These are phyloP conservation scores for Heracleum sosnowskyi DNA, from an alignment of 129 eudicot genomes.

Conservation along the genomic window DNA sequence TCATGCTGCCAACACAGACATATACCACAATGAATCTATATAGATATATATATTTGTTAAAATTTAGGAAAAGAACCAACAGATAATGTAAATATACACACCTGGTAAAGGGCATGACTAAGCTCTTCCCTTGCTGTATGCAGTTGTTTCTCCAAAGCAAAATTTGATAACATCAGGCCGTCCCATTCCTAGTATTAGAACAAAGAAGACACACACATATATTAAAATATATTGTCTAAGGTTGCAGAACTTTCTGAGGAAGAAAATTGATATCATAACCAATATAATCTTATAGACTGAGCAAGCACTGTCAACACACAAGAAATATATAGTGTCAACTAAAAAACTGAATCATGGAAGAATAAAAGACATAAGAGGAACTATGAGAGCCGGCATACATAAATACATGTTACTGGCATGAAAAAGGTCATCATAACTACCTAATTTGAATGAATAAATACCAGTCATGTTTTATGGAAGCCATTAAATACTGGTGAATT, in stretches of 20 bases:
- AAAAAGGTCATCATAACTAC: neutral
- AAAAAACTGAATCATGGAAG: neutral
- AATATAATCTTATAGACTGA: neutral
- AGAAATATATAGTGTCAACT: neutral
- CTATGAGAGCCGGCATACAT: neutral
- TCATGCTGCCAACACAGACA: slow-evolving; percentile 65
- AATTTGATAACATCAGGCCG: slow-evolving; percentile 86
- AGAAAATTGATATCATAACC: neutral
- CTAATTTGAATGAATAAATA: neutral
- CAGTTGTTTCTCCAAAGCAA: slow-evolving; percentile 90
- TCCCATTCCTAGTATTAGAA: slow-evolving; percentile 80
- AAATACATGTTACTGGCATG: neutral
- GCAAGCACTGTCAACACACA: neutral
- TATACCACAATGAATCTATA: neutral
- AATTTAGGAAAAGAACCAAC: neutral
- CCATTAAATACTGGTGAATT: neutral
- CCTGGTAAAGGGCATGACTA: slow-evolving; percentile 98
- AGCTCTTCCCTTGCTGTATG: slow-evolving; percentile 98
- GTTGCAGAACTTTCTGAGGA: no score
- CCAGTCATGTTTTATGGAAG: neutral
- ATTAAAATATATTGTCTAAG: neutral
- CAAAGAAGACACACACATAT: neutral
- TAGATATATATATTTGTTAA: no score
- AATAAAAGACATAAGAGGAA: neutral
- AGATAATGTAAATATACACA: slow-evolving; percentile 16